These are phyloP conservation scores for Sechiopsis laciniata DNA, from an alignment of 306 rosid genomes.

Conservation along the genomic window DNA sequence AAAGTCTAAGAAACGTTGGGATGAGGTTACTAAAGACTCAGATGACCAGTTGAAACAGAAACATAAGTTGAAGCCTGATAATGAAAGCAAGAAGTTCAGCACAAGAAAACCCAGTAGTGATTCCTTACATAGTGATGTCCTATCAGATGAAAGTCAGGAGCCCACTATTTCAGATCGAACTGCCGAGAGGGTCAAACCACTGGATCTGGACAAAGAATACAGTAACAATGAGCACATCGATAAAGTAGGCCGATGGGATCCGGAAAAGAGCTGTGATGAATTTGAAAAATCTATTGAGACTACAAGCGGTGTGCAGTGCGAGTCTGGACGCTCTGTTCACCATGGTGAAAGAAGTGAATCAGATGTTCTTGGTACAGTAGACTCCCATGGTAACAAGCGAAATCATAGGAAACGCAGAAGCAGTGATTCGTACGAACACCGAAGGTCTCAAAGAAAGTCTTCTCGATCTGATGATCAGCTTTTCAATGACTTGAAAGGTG, in stretches of 20 bases:
- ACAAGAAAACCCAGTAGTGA: not conserved
- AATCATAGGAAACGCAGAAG: not conserved
- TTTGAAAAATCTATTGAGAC: constrained; percentile 20
- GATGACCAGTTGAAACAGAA: not conserved
- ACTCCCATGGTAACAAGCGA: not conserved
- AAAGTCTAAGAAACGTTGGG: not conserved
- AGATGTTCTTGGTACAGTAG: not conserved
- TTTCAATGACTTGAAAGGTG: not conserved
- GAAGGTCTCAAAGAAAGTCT: constrained; percentile 8
- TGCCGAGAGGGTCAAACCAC: constrained; percentile 11
- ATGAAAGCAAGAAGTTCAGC: not conserved
- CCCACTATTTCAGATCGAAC: not conserved
- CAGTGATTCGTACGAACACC: not conserved
- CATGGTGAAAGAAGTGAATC: constrained; percentile 11
- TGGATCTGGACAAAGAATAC: constrained; percentile 20
- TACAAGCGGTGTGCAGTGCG: not conserved
- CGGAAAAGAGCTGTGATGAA: not conserved
- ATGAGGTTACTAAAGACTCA: not conserved
- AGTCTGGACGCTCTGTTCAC: not conserved
- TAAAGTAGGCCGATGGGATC: constrained; percentile 18
- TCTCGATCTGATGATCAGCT: not conserved
- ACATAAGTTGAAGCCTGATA: not conserved
- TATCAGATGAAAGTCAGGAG: constrained; percentile 2
- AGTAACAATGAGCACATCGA: not conserved
- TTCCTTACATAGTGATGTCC: constrained; percentile 3